Base-by-base conservation (phyloP, 2,329 filamentous ascomycete genomes). In the Penicillium sp. region DNA sequence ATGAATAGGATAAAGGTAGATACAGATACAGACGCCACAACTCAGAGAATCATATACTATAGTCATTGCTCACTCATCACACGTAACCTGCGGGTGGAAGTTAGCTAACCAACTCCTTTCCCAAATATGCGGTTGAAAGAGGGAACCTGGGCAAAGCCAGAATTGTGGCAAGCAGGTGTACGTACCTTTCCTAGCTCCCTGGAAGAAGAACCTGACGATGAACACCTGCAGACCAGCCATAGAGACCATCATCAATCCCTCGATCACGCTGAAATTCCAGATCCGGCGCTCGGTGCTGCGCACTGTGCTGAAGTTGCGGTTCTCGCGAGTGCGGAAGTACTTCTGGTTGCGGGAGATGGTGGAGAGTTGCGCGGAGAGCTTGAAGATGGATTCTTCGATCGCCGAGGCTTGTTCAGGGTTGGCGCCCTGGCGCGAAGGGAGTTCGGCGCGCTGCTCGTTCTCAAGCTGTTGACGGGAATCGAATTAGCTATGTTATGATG, bases 181-280 rank as follows among this genome's bases (percentile, higher is more conserved):
- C 78, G 68, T 74, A 83, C 87, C 87, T 83, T 90, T 90, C 74
- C 87, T 78, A n/a, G 87, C 87, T 44, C 87, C 93, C 84, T 97
- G 94, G 87, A 99, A 99, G 83, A 99, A 99, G 89, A 98, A 98
- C 68, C 92, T 85, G 71, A 99, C 95, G 70, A 99, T 89, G 78
- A 98, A 97, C 55, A 99, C 95, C 83, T 99, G 96, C 75, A 99
- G 81, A 51, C 88, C 93, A 49, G 94, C 95, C 96, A 99, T 99
- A 63, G 89, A 91, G 66, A 97, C 84, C 83, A 99, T 96, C 83
- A 99, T 88, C 66, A 87, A 85, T 68, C 91, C 91, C 83, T 99
- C 95, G 71, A 98, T 90, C 75, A 99, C 84, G 76, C 92, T 96
- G 79, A 99, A 97, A 81, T 97, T 98, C 83, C 97, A 93, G 73